phyloP scores from a whole-genome alignment of 108 stramenopile genomes.

The Ochromonas danica region DNA sequence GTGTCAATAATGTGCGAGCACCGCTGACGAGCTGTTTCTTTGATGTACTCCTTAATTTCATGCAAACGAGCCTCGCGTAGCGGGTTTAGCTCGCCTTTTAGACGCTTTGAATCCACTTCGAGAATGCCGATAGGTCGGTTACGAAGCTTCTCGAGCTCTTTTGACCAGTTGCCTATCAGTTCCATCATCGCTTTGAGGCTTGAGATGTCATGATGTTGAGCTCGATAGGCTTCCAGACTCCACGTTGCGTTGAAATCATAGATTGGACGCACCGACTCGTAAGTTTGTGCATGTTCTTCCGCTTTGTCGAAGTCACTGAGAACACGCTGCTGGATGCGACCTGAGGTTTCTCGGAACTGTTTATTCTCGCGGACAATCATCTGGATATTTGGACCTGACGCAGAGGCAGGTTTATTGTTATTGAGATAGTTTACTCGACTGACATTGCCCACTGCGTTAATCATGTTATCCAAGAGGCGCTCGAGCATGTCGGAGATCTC shows the following conservation, averaged over 20 bases:
- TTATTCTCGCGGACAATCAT: constrained; percentile 44
- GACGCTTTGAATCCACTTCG: constrained; percentile 51
- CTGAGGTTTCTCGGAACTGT: constrained; percentile 29
- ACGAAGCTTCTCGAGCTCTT: constrained; percentile 63
- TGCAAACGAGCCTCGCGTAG: constrained; percentile 52
- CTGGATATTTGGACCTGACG: constrained; percentile 54
- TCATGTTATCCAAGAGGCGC: constrained; percentile 46
- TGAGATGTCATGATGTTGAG: constrained; percentile 46
- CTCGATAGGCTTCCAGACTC: constrained; percentile 54
- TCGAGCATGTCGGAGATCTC: constrained; percentile 55
- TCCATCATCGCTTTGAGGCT: constrained; percentile 51
- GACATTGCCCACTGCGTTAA: constrained; percentile 53
- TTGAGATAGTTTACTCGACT: constrained; percentile 48
- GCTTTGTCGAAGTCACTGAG: constrained; percentile 48
- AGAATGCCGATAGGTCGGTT: constrained; percentile 54
- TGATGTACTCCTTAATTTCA: constrained; percentile 55
- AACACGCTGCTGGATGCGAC: constrained; percentile 42
- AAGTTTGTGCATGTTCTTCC: constrained; percentile 41
- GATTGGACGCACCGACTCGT: constrained; percentile 53
- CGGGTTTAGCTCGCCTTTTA: constrained; percentile 51
- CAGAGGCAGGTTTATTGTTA: not conserved
- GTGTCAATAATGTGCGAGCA: constrained; percentile 50
- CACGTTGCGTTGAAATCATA: constrained; percentile 48
- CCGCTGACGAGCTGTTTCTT: constrained; percentile 52
- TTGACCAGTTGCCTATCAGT: constrained; percentile 55